Conservation (phyloP, 805 yeast species). For the Candida schatavii region DNA sequence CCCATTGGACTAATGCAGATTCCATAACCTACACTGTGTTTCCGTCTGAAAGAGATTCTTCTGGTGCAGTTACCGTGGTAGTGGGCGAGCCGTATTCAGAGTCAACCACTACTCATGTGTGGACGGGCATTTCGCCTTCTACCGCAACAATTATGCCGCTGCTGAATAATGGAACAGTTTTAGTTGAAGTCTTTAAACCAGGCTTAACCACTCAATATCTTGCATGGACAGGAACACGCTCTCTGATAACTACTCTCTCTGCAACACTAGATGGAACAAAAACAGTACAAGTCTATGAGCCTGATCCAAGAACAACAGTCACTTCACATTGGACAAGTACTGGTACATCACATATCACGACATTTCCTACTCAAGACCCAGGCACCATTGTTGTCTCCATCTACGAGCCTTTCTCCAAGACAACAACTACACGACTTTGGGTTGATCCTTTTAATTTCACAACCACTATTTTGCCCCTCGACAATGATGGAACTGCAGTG, state of each 20-base stretch:
- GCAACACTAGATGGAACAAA: neutral
- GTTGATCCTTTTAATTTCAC: neutral
- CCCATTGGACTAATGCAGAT: slow-evolving; percentile 16
- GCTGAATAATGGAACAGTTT: neutral
- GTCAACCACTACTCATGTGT: neutral
- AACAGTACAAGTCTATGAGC: neutral
- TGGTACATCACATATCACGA: neutral
- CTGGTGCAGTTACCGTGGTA: neutral
- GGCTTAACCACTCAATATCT: neutral
- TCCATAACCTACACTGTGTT: slow-evolving; percentile 10
- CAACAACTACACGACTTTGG: neutral
- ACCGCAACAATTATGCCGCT: neutral
- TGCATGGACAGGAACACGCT: neutral
- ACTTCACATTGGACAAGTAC: neutral
- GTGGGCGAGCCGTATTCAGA: neutral
- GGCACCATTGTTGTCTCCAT: neutral
- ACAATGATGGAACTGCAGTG: neutral
- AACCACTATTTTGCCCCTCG: neutral
- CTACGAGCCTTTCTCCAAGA: neutral
- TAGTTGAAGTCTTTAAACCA: neutral
- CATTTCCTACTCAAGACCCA: neutral
- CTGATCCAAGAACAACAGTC: neutral
- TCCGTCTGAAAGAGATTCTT: neutral
- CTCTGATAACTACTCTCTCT: neutral
- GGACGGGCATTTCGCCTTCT: neutral